A percentile compares a stretch with the other conserved stretches of the same genome.
These are phyloP conservation scores for Pythium rhizo-oryzae DNA, from an alignment of 352 stramenopile genomes.

Conservation along the genomic window DNA sequence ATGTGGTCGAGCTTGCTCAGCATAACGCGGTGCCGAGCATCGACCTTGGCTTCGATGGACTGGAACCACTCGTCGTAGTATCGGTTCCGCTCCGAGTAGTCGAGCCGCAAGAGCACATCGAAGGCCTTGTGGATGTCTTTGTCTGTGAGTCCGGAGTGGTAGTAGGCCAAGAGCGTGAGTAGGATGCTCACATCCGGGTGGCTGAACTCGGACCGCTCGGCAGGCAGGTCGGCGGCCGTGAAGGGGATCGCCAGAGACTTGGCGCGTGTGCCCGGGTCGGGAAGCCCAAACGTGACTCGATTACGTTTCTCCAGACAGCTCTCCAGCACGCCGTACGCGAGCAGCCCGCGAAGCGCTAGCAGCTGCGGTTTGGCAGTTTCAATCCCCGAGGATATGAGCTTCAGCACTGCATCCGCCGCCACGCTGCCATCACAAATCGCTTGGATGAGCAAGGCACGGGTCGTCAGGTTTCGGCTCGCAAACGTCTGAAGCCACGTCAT, in stretches of 20 bases:
- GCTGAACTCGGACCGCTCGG: slow-evolving; percentile 82
- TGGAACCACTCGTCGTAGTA: slow-evolving; percentile 65
- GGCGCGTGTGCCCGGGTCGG: slow-evolving; percentile 43
- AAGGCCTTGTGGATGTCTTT: slow-evolving; percentile 58
- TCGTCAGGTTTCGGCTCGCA: too few relatives aligned
- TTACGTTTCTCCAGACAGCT: slow-evolving; percentile 85
- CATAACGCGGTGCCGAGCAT: slow-evolving; percentile 25
- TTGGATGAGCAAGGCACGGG: too few relatives aligned
- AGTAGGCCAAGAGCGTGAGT: slow-evolving; percentile 85
- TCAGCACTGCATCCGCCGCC: not conserved
- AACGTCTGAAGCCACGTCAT: slow-evolving; percentile 81
- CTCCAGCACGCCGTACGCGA: slow-evolving; percentile 76
- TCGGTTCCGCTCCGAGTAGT: slow-evolving; percentile 51
- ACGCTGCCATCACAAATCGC: too few relatives aligned
- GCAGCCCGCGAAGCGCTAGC: slow-evolving; percentile 40
- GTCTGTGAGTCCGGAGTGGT: slow-evolving; percentile 64
- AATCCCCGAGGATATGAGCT: too few relatives aligned
- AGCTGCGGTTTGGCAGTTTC: too few relatives aligned
- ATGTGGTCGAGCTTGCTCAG: slow-evolving; percentile 70
- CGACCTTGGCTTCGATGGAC: slow-evolving; percentile 31
- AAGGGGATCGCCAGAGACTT: slow-evolving; percentile 85
- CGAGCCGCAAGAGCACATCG: slow-evolving; percentile 49
- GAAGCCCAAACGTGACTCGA: slow-evolving; percentile 78
- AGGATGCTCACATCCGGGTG: slow-evolving; percentile 85
- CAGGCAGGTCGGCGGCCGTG: slow-evolving; percentile 74